Conservation (phyloP, 495 filamentous ascomycete genomes). For the Mycothermus thermophilus region DNA sequence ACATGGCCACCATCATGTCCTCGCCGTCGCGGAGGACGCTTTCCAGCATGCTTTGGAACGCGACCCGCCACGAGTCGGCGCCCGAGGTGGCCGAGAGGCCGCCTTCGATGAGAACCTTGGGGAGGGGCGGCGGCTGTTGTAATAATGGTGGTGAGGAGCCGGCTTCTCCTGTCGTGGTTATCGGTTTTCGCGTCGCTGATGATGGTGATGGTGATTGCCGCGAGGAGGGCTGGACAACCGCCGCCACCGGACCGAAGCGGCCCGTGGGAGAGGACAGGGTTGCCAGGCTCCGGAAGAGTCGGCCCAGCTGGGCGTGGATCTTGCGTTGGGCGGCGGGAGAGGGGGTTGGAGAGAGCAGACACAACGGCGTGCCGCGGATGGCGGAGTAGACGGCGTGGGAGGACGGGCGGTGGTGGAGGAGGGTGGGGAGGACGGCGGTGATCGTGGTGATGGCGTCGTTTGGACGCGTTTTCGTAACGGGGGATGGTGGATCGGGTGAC, state of each 20-base stretch:
- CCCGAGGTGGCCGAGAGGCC: slow-evolving; percentile 7
- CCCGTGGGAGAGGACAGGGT: slow-evolving; percentile 22
- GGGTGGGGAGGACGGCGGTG: slow-evolving; percentile 17
- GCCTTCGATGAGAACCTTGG: not conserved
- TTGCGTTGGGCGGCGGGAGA: slow-evolving; percentile 6
- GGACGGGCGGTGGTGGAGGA: slow-evolving; percentile 19
- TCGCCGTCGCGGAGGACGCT: slow-evolving; percentile 30
- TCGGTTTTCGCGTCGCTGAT: not conserved
- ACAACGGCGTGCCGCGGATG: slow-evolving; percentile 15
- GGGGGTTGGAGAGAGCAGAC: slow-evolving; percentile 12
- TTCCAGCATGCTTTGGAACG: slow-evolving; percentile 34
- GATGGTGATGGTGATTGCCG: not conserved
- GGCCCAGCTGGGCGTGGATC: slow-evolving; percentile 22
- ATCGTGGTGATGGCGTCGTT: slow-evolving; percentile 1
- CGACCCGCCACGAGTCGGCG: slow-evolving; percentile 25
- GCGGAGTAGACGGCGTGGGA: slow-evolving; percentile 22
- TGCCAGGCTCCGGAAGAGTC: slow-evolving; percentile 21
- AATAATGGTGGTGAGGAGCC: not conserved
- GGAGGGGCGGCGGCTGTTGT: slow-evolving; percentile 1
- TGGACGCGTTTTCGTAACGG: not conserved
- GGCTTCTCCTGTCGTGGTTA: not conserved
- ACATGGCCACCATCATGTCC: slow-evolving; percentile 31
- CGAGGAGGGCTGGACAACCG: slow-evolving; percentile 13
- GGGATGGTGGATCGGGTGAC: not conserved
- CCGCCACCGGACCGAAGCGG: slow-evolving; percentile 24